These are phyloP conservation scores for Nemania diffusa DNA, from an alignment of 2,329 filamentous ascomycete species.

Conservation along the genomic window DNA sequence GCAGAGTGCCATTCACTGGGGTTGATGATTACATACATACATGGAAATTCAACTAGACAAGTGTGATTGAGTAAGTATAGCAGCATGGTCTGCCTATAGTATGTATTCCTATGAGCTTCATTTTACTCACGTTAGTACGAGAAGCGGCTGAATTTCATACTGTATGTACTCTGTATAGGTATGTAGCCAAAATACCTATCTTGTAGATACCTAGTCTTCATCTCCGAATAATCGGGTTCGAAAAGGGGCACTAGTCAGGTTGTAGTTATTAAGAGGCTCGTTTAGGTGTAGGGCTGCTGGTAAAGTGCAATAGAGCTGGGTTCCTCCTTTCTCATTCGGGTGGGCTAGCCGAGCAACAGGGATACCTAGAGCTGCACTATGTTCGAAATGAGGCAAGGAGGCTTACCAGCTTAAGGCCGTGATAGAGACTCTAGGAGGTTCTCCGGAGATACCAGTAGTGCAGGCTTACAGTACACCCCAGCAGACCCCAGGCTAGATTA, in stretches of 20 bases:
- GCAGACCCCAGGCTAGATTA: background rate
- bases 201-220: background rate
- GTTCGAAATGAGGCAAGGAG: constrained; percentile 23
- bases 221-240: background rate
- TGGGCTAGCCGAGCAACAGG: constrained; percentile 17
- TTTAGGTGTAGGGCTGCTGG: background rate
- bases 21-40: background rate
- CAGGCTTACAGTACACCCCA: no score
- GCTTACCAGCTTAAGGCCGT: constrained; percentile 8
- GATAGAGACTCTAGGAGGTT: constrained; percentile 1
- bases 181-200: background rate
- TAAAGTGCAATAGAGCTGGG: constrained; percentile 1
- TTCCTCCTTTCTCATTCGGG: constrained; percentile 14
- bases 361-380: constrained; percentile 1
- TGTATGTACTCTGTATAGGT: no score
- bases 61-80: no score
- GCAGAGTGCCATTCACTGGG: constrained; percentile 1
- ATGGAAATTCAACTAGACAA: background rate
- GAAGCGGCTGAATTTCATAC: background rate
- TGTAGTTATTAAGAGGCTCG: background rate
- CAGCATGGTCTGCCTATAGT: background rate
- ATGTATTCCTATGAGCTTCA: background rate
- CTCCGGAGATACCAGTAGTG: background rate
- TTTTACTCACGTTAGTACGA: background rate
- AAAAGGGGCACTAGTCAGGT: constrained; percentile 5